These are phyloP conservation scores for Rosa hybrid DNA, from an alignment of 331 rosid species.

Conservation along the genomic window DNA sequence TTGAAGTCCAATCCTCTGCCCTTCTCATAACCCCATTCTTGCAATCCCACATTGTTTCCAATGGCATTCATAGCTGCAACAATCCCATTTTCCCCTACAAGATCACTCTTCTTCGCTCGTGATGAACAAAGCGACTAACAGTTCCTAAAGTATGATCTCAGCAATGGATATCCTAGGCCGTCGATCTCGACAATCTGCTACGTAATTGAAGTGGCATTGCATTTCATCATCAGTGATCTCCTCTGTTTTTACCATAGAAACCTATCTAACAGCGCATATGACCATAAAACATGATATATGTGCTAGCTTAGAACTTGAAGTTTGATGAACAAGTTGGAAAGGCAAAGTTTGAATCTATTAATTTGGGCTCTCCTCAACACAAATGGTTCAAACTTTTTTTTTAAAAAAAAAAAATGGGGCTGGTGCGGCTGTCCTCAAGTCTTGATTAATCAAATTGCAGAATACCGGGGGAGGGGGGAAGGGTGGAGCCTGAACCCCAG, in stretches of 20 bases:
- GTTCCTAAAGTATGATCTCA: slow-evolving; percentile 54
- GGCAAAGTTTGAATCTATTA: not conserved
- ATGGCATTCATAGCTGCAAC: slow-evolving; percentile 16
- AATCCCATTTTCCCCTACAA: slow-evolving; percentile 46
- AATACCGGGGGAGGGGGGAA: too few relatives aligned
- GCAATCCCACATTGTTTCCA: slow-evolving; percentile 21
- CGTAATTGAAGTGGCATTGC: not conserved
- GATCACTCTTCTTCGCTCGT: slow-evolving; percentile 23
- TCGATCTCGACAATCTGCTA: slow-evolving; percentile 49
- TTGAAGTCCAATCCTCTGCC: slow-evolving; percentile 18
- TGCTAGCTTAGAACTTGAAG: not conserved
- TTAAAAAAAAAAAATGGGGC: too few relatives aligned
- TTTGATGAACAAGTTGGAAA: not conserved
- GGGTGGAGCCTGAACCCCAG: too few relatives aligned
- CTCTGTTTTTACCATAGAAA: slow-evolving; percentile 34
- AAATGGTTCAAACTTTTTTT: slow-evolving; percentile 17
- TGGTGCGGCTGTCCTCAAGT: too few relatives aligned
- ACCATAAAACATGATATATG: slow-evolving; percentile 49
- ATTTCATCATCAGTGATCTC: not conserved
- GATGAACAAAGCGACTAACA: slow-evolving; percentile 20
- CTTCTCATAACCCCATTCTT: slow-evolving; percentile 32
- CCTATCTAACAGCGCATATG: slow-evolving; percentile 51
- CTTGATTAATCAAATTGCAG: too few relatives aligned
- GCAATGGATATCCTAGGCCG: slow-evolving; percentile 29
- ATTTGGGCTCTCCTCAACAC: slow-evolving; percentile 16